Conservation (phyloP, 225 moss, liverwort and hornwort species). For the Lunularia cruciata region DNA sequence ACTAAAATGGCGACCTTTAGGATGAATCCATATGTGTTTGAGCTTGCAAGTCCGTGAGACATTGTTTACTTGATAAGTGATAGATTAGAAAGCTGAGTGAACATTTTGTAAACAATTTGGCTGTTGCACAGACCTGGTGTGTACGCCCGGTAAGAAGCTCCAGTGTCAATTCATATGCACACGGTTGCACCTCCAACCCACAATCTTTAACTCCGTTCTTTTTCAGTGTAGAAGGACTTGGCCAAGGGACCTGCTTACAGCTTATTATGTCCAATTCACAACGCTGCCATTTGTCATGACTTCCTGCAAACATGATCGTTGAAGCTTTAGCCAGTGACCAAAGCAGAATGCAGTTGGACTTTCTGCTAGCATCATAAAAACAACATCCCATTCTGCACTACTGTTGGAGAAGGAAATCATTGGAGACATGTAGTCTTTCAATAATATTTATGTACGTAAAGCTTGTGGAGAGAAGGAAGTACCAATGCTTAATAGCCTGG, state of each 20-base stretch:
- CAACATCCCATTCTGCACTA: no score
- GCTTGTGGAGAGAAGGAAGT: neutral
- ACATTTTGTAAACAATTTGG: neutral
- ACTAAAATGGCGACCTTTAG: no score
- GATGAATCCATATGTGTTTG: no score
- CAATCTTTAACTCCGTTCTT: constrained; percentile 58
- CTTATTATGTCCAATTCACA: constrained; percentile 70
- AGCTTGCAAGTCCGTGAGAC: no score
- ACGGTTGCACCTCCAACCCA: constrained; percentile 64
- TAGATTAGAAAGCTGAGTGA: no score
- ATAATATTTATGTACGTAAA: no score
- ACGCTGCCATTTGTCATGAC: constrained; percentile 63
- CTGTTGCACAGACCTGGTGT: constrained; percentile 64
- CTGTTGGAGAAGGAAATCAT: no score
- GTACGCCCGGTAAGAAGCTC: constrained; percentile 93
- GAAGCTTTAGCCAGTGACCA: no score
- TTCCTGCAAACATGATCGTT: constrained; percentile 33
- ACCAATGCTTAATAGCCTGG: constrained; percentile 81
- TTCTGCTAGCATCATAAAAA: no score
- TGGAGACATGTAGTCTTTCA: no score
- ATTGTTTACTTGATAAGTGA: no score
- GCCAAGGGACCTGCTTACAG: constrained; percentile 83
- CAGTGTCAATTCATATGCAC: constrained; percentile 78
- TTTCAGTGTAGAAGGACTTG: constrained; percentile 52
- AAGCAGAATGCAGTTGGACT: no score